Evolutionary conservation across 1,139 yeast species (phyloP), one percentile per base, ranked within the genome.

Genomic region (Pichia sp.): DNA sequence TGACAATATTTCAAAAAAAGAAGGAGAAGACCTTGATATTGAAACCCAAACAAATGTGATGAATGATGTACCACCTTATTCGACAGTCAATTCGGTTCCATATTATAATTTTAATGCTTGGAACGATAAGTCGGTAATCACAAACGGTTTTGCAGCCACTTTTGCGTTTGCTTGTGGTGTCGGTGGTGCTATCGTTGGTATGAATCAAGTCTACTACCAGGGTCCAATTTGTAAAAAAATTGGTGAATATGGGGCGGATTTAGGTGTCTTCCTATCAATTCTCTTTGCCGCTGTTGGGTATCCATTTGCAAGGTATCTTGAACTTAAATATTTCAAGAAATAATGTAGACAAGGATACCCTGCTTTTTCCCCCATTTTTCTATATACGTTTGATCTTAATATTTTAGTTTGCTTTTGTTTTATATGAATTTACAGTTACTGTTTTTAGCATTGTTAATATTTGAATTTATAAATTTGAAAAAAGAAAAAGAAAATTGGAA

Each of bases 161-260:
- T 69, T 83, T 59, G 95, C 84, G 3, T 85, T 89, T 70, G 72
- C 82, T 61, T 79, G 82, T 59, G 97, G 96, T 62, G 83, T 80
- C 43, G 89, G 83, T 29, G 97, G 96, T 59, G 88, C 83, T 29
- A 92, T 82, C 16, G 58, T 85, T 38, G 97, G 97, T 52, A 87
- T 90, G 96, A 72, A 76, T 62, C 96, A 89, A 71, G 77, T 74
- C 8, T 90, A 94, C 83, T 90, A 80, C 71, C 64, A 65, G 20
- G 96, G 97, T 47, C 82, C 80, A 44, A 62, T 88, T 53, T 94
- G 84, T 34, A 64, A 62, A 43, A 55, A 65, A 49, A 77, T 86
- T 57, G 95, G 94, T 44, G 74, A 69, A 2, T 68, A 59, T 57
- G 92, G 92, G 57, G 97, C 92, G 56, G 97, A 90, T 67, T 66